Evolutionary conservation across 1,284 basidiomycete genomes (phyloP).

Genomic region (Heterobasidion irregulare): DNA sequence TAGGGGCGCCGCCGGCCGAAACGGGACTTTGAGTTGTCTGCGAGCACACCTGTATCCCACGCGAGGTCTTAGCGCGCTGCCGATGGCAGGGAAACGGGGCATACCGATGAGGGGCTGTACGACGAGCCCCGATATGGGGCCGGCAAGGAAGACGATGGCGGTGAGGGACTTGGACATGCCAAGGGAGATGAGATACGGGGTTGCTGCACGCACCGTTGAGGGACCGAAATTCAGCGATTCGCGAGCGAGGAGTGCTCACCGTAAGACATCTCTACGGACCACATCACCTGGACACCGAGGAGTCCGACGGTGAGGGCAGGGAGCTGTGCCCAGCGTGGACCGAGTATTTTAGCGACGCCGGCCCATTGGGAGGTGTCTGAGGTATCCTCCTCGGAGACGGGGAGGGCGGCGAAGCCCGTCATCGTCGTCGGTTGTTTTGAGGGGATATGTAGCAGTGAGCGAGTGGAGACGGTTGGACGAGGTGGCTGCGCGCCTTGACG

Average conservation of each 20-base stretch:
- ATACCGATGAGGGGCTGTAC: conserved; percentile 84
- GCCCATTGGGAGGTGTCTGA: conserved; percentile 32
- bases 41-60: conserved; percentile 51
- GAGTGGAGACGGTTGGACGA: too few relatives aligned
- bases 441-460: too few relatives aligned
- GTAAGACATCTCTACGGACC: conserved; percentile 91
- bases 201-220: conserved; percentile 33
- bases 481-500: too few relatives aligned
- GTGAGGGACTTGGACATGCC: conserved; percentile 85
- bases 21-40: conserved; percentile 81
- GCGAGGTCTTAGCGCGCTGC: neutral
- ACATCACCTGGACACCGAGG: conserved; percentile 78
- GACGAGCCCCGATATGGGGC: conserved; percentile 85
- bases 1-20: conserved; percentile 83
- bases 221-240: neutral
- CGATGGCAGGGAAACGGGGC: neutral
- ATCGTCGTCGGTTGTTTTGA: conserved; percentile 17
- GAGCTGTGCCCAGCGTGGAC: conserved; percentile 54
- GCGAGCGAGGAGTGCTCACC: conserved; percentile 39
- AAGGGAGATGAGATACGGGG: conserved; percentile 87
- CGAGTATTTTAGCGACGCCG: conserved; percentile 47
- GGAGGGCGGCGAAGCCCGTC: conserved; percentile 39
- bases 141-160: conserved; percentile 90
- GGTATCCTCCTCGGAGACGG: conserved; percentile 27
- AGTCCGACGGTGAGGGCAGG: conserved; percentile 73